Evolutionary conservation across 78 protist genomes (phyloP).

Genomic region (Neovahlkampfia damariscottae): DNA sequence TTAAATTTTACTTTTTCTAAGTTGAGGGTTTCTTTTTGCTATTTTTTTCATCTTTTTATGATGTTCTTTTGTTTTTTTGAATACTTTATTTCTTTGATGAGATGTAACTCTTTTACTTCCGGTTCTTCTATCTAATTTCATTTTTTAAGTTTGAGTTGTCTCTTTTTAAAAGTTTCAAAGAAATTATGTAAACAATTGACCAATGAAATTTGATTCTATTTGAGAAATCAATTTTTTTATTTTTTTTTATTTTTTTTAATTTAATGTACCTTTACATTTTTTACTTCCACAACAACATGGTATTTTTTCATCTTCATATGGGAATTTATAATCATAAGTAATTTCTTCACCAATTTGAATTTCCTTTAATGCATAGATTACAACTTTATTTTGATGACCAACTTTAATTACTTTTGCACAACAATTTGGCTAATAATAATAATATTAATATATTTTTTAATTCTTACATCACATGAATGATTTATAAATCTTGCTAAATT

Average conservation of each 20-base stretch:
- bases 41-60: conserved; percentile 17
- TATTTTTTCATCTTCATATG: conserved; percentile 82
- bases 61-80: conserved; percentile 34
- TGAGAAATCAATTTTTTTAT: background rate
- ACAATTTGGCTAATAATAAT: conserved; percentile 73
- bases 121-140: too few species aligned
- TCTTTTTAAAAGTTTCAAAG: too few species aligned
- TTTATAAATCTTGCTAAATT: conserved; percentile 92
- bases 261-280: conserved; percentile 49
- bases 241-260: conserved; percentile 20
- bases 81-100: conserved; percentile 25
- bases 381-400: conserved; percentile 53
- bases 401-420: conserved; percentile 61
- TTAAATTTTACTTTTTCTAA: background rate
- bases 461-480: conserved; percentile 80
- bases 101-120: conserved; percentile 26
- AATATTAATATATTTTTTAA: background rate
- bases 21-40: background rate
- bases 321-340: conserved; percentile 92
- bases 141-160: too few species aligned
- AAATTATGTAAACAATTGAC: too few species aligned
- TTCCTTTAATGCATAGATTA: conserved; percentile 62
- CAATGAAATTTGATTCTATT: too few species aligned
- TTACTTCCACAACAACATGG: conserved; percentile 80
- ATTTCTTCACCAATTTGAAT: conserved; percentile 83